Evolutionary conservation across 495 filamentous ascomycete genomes (phyloP).

Genomic region (Neurospora sp.): DNA sequence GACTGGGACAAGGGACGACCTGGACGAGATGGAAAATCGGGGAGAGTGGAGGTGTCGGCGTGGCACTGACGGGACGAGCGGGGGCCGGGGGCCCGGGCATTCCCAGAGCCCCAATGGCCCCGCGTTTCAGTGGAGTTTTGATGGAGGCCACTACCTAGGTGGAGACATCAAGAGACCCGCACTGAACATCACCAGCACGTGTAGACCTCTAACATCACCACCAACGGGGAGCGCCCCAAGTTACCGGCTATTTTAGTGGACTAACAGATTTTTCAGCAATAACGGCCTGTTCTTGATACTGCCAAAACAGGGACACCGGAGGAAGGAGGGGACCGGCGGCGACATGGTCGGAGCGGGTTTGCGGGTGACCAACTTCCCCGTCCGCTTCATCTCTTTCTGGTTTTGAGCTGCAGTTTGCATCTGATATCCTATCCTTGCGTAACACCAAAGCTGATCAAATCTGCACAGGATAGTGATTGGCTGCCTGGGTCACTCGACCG

Average conservation of each 20-base stretch:
- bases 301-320: not conserved
- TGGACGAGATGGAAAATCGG: not conserved
- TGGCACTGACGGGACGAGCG: not conserved
- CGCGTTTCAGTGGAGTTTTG: not conserved
- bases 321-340: not conserved
- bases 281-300: not conserved
- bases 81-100: not conserved
- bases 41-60: not conserved
- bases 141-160: not conserved
- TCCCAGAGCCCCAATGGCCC: not conserved
- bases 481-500: not conserved
- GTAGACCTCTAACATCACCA: no score
- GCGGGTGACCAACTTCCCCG: not conserved
- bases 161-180: not conserved
- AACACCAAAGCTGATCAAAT: not conserved
- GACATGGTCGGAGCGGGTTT: not conserved
- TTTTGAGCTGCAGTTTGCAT: not conserved
- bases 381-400: not conserved
- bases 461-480: not conserved
- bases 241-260: not conserved
- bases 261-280: not conserved
- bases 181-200: not conserved
- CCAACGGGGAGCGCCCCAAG: not conserved
- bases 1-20: not conserved
- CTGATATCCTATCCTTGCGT: not conserved